These are phyloP conservation scores for Ceratocystis harringtonii DNA, from an alignment of 2,329 filamentous ascomycete species.

Conservation along the genomic window DNA sequence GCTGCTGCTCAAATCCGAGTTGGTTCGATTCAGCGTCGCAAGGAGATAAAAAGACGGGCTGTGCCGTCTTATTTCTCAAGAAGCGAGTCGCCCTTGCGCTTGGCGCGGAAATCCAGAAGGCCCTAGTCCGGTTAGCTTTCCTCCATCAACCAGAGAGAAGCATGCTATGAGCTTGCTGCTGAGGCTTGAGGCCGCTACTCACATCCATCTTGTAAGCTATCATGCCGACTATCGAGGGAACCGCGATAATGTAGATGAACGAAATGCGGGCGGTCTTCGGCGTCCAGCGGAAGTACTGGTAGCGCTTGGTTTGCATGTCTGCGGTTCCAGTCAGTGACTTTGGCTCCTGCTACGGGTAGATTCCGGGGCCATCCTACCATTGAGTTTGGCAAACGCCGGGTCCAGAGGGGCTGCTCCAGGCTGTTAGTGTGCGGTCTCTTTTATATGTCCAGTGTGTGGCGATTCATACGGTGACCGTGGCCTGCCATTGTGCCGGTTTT, in stretches of 20 bases:
- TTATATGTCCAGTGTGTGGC: background rate
- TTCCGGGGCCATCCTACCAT: constrained; percentile 6
- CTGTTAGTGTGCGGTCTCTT: background rate
- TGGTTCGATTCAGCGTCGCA: background rate
- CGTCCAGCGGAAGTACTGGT: constrained; percentile 94
- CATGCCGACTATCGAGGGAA: constrained; percentile 57
- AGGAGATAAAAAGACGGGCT: background rate
- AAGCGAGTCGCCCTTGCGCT: constrained; percentile 76
- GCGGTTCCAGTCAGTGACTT: background rate
- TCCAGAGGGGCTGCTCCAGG: constrained; percentile 16
- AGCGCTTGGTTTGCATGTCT: constrained; percentile 75
- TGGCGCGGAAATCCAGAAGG: constrained; percentile 70
- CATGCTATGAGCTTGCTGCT: background rate
- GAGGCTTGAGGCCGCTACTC: constrained; percentile 29
- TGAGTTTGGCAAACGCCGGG: constrained; percentile 17
- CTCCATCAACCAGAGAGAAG: background rate
- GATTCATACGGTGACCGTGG: constrained; percentile 14
- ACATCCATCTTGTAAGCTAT: constrained; percentile 74
- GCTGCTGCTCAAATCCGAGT: background rate
- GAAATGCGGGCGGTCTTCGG: constrained; percentile 64
- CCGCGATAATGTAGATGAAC: constrained; percentile 57
- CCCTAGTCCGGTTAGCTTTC: constrained; percentile 41
- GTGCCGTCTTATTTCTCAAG: constrained; percentile 49
- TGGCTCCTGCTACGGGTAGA: background rate
- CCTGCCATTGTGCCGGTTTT: constrained; percentile 10